Evolutionary conservation across 2,329 filamentous ascomycete genomes (phyloP).

Genomic region (Microcera coccophila): DNA sequence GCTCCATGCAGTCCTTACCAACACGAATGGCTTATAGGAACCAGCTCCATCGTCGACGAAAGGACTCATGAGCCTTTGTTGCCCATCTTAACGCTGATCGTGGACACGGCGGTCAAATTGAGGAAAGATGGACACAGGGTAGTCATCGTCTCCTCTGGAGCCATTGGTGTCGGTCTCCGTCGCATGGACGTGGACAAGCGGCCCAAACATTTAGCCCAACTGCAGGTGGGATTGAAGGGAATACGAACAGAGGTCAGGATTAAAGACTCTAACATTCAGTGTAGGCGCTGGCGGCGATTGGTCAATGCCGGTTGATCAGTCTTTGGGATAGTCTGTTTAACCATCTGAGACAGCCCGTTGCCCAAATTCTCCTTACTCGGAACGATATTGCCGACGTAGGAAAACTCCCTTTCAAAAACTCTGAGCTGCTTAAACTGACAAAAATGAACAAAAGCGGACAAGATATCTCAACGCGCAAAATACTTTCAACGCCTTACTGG

Average conservation of each 20-base stretch:
- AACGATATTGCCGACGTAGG: conserved; percentile 93
- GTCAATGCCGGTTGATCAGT: conserved; percentile 90
- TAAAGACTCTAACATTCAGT: conserved; percentile 1
- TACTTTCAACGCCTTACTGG: conserved; percentile 81
- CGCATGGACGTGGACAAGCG: conserved; percentile 84
- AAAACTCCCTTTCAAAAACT: not conserved
- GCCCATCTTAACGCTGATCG: conserved; percentile 85
- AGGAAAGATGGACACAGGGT: conserved; percentile 89
- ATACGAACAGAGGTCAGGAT: not conserved
- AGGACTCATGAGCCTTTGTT: conserved; percentile 89
- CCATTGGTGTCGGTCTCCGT: conserved; percentile 88
- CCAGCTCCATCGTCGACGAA: conserved; percentile 98
- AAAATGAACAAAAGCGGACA: conserved; percentile 56
- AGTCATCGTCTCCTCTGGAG: conserved; percentile 93
- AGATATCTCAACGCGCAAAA: conserved; percentile 97
- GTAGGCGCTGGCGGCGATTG: conserved; percentile 71
- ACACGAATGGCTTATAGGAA: conserved; percentile 56
- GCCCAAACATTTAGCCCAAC: conserved; percentile 83
- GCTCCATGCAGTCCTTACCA: conserved; percentile 19
- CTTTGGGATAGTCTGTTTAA: conserved; percentile 92
- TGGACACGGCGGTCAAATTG: conserved; percentile 86
- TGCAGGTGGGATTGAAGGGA: conserved; percentile 57
- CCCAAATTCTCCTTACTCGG: conserved; percentile 88
- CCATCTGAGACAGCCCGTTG: conserved; percentile 84
- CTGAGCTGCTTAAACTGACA: conserved; percentile 2